phyloP scores from a whole-genome alignment of 805 yeast species.

The Clavispora asparagi region DNA sequence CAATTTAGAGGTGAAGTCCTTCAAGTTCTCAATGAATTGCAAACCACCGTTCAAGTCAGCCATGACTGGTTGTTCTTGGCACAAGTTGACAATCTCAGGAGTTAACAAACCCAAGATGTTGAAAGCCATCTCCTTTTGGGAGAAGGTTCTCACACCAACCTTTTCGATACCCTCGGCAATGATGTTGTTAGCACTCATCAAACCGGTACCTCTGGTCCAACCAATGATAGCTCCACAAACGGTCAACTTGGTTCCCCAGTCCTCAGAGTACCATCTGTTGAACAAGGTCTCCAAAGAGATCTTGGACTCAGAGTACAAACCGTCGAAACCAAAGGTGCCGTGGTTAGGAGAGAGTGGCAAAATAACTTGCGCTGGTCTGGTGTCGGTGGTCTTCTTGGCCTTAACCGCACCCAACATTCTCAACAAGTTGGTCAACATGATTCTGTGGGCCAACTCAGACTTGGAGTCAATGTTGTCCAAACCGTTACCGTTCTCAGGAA shows the following conservation, averaged over 20 bases:
- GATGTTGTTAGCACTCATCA: conserved; percentile 95
- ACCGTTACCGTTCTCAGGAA: conserved; percentile 98
- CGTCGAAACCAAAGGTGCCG: conserved; percentile 98
- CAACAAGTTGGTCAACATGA: conserved; percentile 93
- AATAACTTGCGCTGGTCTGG: conserved; percentile 97
- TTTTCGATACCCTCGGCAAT: conserved; percentile 97
- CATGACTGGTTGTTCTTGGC: conserved; percentile 92
- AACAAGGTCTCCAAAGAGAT: conserved; percentile 90
- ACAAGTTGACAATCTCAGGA: conserved; percentile 75
- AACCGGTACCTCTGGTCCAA: conserved; percentile 99
- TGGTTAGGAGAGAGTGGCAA: conserved; percentile 98
- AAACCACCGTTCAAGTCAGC: conserved; percentile 99
- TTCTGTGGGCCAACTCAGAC: conserved; percentile 97
- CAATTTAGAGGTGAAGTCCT: conserved; percentile 75
- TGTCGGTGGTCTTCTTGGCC: conserved; percentile 75
- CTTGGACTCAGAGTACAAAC: conserved; percentile 97
- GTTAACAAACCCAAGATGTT: conserved; percentile 91
- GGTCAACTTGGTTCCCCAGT: conserved; percentile 91
- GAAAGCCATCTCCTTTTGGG: conserved; percentile 99
- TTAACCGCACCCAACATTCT: conserved; percentile 90
- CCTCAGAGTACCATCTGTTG: conserved; percentile 98
- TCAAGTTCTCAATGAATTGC: conserved; percentile 87
- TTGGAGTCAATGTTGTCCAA: conserved; percentile 87
- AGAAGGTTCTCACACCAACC: conserved; percentile 94
- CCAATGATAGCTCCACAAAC: conserved; percentile 98